Percentiles rank a stretch among this genome's conserved stretches.
Evolutionary conservation across 2,329 filamentous ascomycete genomes (phyloP).

Genomic region (Colletotrichum horii): DNA sequence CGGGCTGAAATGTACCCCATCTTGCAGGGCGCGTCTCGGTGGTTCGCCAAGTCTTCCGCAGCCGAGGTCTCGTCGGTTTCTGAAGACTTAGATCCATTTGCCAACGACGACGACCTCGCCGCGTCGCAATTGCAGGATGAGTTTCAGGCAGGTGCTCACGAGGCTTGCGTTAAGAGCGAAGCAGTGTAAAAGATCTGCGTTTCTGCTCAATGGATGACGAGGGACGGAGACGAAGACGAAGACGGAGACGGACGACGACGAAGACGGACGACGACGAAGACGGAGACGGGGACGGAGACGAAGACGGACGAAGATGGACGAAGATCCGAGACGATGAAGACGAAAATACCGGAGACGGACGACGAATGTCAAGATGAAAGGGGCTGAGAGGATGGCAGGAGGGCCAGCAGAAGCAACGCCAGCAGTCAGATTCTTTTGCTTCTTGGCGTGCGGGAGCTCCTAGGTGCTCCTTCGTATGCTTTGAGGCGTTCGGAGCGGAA

Average conservation of each 20-base stretch:
- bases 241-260: no score
- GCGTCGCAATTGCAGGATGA: background rate
- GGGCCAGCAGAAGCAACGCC: background rate
- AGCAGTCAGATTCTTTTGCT: background rate
- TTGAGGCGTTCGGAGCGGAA: background rate
- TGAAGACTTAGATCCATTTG: background rate
- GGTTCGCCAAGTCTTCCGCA: background rate
- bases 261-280: no score
- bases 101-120: background rate
- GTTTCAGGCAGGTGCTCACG: background rate
- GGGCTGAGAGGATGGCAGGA: background rate
- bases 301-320: background rate
- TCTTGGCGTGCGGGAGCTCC: background rate
- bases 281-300: no score
- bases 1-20: background rate
- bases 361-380: background rate
- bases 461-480: background rate
- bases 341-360: background rate
- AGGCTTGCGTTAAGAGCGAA: background rate
- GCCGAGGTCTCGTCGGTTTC: background rate
- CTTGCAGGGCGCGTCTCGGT: background rate
- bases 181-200: background rate
- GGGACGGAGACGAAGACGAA: no score
- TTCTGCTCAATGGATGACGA: no score
- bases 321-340: background rate